Percentiles rank a stretch among this genome's conserved stretches.
Evolutionary conservation across 2,329 filamentous ascomycete genomes (phyloP).

Genomic region (Pseudocercospora ulei): DNA sequence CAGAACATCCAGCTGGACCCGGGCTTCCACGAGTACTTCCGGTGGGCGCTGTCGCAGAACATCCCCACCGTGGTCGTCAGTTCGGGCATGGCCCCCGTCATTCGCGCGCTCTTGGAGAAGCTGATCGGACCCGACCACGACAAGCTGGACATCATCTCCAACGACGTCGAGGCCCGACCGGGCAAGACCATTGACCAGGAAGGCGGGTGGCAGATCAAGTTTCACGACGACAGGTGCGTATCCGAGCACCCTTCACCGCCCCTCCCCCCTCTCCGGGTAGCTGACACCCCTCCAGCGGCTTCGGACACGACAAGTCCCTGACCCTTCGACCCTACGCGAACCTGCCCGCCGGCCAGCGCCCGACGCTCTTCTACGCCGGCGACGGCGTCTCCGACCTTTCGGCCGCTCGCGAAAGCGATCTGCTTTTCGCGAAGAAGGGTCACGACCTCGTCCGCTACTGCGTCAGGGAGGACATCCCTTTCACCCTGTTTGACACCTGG

Average conservation of each 20-base stretch:
- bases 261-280: no score
- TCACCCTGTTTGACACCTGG: conserved; percentile 81
- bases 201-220: conserved; percentile 78
- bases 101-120: conserved; percentile 68
- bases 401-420: conserved; percentile 85
- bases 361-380: conserved; percentile 85
- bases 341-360: conserved; percentile 57
- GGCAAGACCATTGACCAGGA: conserved; percentile 68
- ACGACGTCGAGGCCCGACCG: conserved; percentile 58
- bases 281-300: conserved; percentile 46
- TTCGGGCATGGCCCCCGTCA: conserved; percentile 86
- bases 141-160: conserved; percentile 83
- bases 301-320: conserved; percentile 94
- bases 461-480: conserved; percentile 71
- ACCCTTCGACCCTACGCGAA: conserved; percentile 80
- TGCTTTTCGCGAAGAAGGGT: conserved; percentile 87
- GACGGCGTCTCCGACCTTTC: conserved; percentile 82
- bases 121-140: conserved; percentile 68
- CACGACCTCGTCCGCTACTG: conserved; percentile 83
- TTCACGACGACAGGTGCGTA: conserved; percentile 68
- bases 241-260: no score
- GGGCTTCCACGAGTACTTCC: conserved; percentile 75
- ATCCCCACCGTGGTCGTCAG: conserved; percentile 87
- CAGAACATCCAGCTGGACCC: conserved; percentile 83
- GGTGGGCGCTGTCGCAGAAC: conserved; percentile 70